Base-by-base conservation (phyloP, 2,329 filamentous ascomycete genomes). In the Esteya vermicola region DNA sequence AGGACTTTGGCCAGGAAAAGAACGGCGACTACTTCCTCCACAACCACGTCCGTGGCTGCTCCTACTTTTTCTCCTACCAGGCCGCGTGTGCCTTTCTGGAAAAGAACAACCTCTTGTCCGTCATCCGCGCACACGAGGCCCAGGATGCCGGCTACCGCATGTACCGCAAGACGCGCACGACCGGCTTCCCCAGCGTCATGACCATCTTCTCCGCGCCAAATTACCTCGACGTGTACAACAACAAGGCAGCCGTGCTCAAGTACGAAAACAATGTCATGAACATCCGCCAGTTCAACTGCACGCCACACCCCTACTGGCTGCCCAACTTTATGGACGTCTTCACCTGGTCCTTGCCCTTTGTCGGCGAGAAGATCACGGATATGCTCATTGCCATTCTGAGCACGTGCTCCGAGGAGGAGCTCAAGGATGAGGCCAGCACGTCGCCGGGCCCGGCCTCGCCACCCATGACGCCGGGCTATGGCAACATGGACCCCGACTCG, bases 221-320 rank as follows among this genome's bases (percentile, higher is more conserved):
- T 63, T 98, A 98, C 58, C 77, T 98, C 47, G 91, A 98, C 55
- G 88, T 98, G 28, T 98, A 98, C 66, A 98, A 98, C 76, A 98
- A 98, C 72, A 98, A 98, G 69, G 91, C 91, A 2, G 91, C 91
- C 1, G 91, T 98, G 31, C 69, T 98, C 53, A 98, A 98, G 66
- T 98, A 98, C 59, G 91, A 98, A 66, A 98, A 98, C 64, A 98
- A 98, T 56, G 91, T 98, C 45, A 98, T 98, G 91, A 98, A 98
- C 68, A 98, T 98, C 57, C 78, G 91, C 44, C 91, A 98, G 62
- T 98, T 98, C 68, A 98, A 98, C 70, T 98, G 89, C 73, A 96
- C 91, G 19, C 91, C 91, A 26, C 91, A 98, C 60, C 91, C 91
- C 7, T 98, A 98, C 69, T 98, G 91, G 91, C 75, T 98, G 36